phyloP scores from a whole-genome alignment of 2,329 filamentous ascomycete species.

The Fusarium nodosum region DNA sequence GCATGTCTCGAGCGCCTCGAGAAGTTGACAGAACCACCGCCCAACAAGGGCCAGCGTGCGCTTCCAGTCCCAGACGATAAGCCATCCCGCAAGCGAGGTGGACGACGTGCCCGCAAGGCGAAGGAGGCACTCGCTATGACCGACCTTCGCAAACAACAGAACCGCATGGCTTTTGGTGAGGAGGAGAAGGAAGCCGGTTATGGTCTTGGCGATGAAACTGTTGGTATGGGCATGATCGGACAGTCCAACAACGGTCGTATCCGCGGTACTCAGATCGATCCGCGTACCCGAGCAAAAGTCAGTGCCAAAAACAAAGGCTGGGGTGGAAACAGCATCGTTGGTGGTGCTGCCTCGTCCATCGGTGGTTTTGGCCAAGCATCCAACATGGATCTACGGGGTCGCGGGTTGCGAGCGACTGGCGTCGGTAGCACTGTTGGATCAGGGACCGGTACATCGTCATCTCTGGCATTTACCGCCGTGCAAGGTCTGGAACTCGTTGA shows the following conservation, averaged over 20 bases:
- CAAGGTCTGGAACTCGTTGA: slow-evolving; percentile 96
- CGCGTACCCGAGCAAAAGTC: slow-evolving; percentile 91
- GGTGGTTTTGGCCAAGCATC: slow-evolving; percentile 79
- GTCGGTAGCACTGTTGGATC: slow-evolving; percentile 78
- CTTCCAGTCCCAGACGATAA: slow-evolving; percentile 96
- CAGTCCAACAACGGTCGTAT: slow-evolving; percentile 89
- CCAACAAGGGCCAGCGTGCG: slow-evolving; percentile 88
- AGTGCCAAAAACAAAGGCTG: slow-evolving; percentile 97
- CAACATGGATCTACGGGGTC: slow-evolving; percentile 79
- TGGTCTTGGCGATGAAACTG: slow-evolving; percentile 85
- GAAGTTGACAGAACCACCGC: slow-evolving; percentile 91
- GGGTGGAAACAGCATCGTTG: slow-evolving; percentile 78
- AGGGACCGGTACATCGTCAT: slow-evolving; percentile 81
- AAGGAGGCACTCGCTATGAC: slow-evolving; percentile 99
- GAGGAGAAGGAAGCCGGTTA: slow-evolving; percentile 96
- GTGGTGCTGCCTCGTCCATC: slow-evolving; percentile 82
- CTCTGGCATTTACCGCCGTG: slow-evolving; percentile 92
- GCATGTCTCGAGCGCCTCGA: slow-evolving; percentile 88
- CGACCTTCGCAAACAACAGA: slow-evolving; percentile 94
- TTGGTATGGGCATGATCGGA: slow-evolving; percentile 95
- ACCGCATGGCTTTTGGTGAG: slow-evolving; percentile 94
- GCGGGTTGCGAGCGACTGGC: slow-evolving; percentile 84
- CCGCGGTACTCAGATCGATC: slow-evolving; percentile 88
- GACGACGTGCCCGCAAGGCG: slow-evolving; percentile 88
- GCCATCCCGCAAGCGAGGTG: slow-evolving; percentile 91